Evolutionary conservation across 1,284 basidiomycete species (phyloP).

Genomic region (Ceratorhiza oryzae-sativae): DNA sequence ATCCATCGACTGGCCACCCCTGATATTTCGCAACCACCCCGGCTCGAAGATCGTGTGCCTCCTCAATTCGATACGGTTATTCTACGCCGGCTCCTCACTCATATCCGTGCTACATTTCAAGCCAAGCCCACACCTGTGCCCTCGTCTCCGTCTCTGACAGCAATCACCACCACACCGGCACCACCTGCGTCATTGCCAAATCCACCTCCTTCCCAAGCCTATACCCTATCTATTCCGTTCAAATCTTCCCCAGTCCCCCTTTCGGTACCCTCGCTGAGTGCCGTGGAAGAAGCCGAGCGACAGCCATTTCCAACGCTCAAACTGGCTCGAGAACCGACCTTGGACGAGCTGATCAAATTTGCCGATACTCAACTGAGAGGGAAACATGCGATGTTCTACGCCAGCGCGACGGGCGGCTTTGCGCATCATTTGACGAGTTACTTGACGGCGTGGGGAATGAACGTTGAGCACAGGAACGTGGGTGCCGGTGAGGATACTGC

Average conservation of each 20-base stretch:
- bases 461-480: slow-evolving; percentile 68
- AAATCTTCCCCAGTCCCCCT: slow-evolving; percentile 50
- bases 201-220: slow-evolving; percentile 48
- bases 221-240: slow-evolving; percentile 52
- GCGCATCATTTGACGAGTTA: slow-evolving; percentile 90
- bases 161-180: background rate
- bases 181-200: slow-evolving; percentile 46
- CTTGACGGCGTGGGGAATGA: slow-evolving; percentile 92
- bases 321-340: slow-evolving; percentile 71
- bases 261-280: slow-evolving; percentile 50
- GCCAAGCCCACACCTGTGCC: slow-evolving; percentile 48
- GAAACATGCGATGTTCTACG: slow-evolving; percentile 81
- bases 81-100: slow-evolving; percentile 69
- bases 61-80: slow-evolving; percentile 70
- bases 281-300: slow-evolving; percentile 55
- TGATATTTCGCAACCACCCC: background rate
- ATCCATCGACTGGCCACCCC: slow-evolving; percentile 48
- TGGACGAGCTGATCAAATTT: slow-evolving; percentile 79
- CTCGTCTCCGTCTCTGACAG: slow-evolving; percentile 26
- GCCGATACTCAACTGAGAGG: slow-evolving; percentile 76
- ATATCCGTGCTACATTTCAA: slow-evolving; percentile 68
- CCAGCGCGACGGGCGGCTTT: slow-evolving; percentile 81
- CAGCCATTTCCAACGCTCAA: slow-evolving; percentile 53
- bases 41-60: slow-evolving; percentile 9
- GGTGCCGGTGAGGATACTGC: slow-evolving; percentile 35